A percentile compares a stretch with the other conserved stretches of the same genome.
phyloP scores from a whole-genome alignment of 1,139 yeast species.

The Yamadazyma spencermartinsiae region DNA sequence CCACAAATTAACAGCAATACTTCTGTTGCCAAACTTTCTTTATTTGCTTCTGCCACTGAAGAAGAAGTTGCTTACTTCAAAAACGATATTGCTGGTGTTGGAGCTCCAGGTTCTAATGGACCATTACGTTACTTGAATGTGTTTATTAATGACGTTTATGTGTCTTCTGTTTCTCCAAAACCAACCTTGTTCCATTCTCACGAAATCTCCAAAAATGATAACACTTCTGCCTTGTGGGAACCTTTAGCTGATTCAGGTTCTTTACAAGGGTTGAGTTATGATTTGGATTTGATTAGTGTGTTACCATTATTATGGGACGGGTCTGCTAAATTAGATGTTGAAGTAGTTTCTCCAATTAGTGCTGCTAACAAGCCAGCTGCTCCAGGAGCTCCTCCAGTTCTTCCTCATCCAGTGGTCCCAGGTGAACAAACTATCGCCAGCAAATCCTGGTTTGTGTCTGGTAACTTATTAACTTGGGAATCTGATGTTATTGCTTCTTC shows the following conservation, averaged over 20 bases:
- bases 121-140: constrained; percentile 29
- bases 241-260: constrained; percentile 29
- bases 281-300: constrained; percentile 26
- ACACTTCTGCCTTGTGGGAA: constrained; percentile 19
- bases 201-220: constrained; percentile 15
- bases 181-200: constrained; percentile 29
- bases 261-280: constrained; percentile 27
- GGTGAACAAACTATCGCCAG: constrained; percentile 10
- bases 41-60: constrained; percentile 27
- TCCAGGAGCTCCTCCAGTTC: constrained; percentile 16
- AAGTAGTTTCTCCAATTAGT: constrained; percentile 22
- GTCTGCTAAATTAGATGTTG: constrained; percentile 20
- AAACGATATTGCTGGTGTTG: constrained; percentile 15
- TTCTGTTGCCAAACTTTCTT: constrained; percentile 24
- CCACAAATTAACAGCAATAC: constrained; percentile 19
- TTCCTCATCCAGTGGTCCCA: constrained; percentile 16
- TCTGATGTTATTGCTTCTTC: constrained; percentile 10
- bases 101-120: constrained; percentile 14
- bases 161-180: constrained; percentile 26
- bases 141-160: constrained; percentile 21
- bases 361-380: constrained; percentile 14
- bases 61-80: constrained; percentile 24
- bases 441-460: constrained; percentile 18
- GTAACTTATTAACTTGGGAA: constrained; percentile 20
- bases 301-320: constrained; percentile 32